Evolutionary conservation across 2,329 filamentous ascomycete species (phyloP), one percentile per base, ranked within the genome.

Genomic region (Phyllosticta citribraziliensis): DNA sequence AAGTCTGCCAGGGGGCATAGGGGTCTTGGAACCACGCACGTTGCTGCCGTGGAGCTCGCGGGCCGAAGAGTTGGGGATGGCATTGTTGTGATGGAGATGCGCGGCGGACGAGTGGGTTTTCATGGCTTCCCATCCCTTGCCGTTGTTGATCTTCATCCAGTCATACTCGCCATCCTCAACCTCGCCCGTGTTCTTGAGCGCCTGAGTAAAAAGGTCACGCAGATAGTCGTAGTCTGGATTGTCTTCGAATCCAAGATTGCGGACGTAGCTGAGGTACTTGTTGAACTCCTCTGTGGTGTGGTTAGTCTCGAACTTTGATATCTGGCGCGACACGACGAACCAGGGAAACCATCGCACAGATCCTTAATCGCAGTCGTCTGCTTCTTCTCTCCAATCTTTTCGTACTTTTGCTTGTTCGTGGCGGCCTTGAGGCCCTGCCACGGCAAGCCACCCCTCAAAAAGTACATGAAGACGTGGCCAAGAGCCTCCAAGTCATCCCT

Each of bases 371-470:
- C 84, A 22, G 94, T 97, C 0, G 93, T 97, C 79, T 97, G 94
- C 81, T 99, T 99, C 88, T 99, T 97, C 82, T 99, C 93, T 54
- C 94, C 94, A 76, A 99, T 99, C 83, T 97, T 97, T 79, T 99
- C 94, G 74, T 99, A 99, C 79, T 99, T 99, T 74, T 99, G 94
- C 84, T 99, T 87, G 77, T 87, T 87, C 61, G 84, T 87, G 17
- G 84, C 84, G 68, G 84, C 84, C 74, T 87, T 87, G 62, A 87
- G 74, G 60, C 84, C 84, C 72, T 87, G 84, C 84, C 84, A 87
- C 60, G 84, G 84, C 57, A 87, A 78, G 61, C 84, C 84, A 52
- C 84, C 84, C 63, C 84, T 75, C 55, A 87, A 75, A 74, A 87
- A 87, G 74, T 87, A 87, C 82, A 87, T 84, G 73, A 87, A 87